These are phyloP conservation scores for Pleurotus cornucopiae DNA, from an alignment of 768 basidiomycete genomes.

Conservation along the genomic window DNA sequence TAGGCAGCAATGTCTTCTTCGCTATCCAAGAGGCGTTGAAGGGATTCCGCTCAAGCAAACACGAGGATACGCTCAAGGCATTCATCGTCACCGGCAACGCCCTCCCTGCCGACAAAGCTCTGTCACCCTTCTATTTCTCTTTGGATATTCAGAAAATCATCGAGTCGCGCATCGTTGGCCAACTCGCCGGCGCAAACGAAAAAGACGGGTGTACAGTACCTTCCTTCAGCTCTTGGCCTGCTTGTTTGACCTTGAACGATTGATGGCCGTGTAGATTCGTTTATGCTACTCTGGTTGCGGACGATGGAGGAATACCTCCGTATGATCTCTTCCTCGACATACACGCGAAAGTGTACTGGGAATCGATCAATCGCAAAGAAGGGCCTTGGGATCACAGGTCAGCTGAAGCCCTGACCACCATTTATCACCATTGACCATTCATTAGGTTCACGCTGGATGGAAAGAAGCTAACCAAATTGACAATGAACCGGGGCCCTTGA, in stretches of 20 bases:
- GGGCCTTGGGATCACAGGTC: constrained; percentile 19
- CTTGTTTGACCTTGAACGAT: neutral
- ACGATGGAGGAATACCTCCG: constrained; percentile 13
- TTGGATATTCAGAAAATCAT: constrained; percentile 21
- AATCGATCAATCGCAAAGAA: constrained; percentile 18
- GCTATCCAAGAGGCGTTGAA: constrained; percentile 23
- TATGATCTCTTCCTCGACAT: constrained; percentile 15
- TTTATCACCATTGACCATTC: neutral
- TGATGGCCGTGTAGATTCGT: constrained; percentile 19
- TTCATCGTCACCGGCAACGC: constrained; percentile 29
- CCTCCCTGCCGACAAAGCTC: constrained; percentile 18
- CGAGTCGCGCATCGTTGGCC: constrained; percentile 18
- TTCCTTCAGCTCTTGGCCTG: neutral
- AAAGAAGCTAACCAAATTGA: neutral
- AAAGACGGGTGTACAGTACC: constrained; percentile 17
- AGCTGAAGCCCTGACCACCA: constrained; percentile 17
- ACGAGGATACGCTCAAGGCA: constrained; percentile 19
- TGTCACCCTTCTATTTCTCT: constrained; percentile 10
- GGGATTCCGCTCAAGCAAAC: constrained; percentile 17
- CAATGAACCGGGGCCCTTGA: too few species aligned
- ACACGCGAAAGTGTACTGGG: constrained; percentile 23
- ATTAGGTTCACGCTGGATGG: neutral
- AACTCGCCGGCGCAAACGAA: constrained; percentile 17
- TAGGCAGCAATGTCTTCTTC: constrained; percentile 18
- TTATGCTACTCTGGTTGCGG: constrained; percentile 21